A percentile compares a stretch with the other conserved stretches of the same genome.
Conservation (phyloP, 2,329 filamentous ascomycete genomes). For the Neofusicoccum parvum region DNA sequence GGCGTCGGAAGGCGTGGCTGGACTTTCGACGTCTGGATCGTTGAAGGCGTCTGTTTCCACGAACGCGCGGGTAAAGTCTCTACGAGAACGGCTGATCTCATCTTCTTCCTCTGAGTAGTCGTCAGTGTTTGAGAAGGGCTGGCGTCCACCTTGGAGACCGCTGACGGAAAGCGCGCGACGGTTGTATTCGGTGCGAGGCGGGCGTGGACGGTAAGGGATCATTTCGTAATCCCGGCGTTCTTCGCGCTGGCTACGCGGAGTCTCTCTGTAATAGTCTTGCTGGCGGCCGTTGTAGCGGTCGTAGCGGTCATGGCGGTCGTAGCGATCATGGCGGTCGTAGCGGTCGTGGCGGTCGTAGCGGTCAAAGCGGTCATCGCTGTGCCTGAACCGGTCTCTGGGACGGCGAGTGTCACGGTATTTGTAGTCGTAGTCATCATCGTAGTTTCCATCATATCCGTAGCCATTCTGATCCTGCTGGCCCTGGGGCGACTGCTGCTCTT, state of each 20-base stretch:
- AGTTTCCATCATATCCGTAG: slow-evolving; percentile 1
- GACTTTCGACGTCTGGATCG: slow-evolving; percentile 2
- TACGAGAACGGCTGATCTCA: slow-evolving; percentile 11
- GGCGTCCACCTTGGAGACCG: slow-evolving; percentile 9
- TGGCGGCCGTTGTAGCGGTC: not conserved
- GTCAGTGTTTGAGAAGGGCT: slow-evolving; percentile 6
- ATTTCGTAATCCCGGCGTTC: not conserved
- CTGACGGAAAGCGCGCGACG: slow-evolving; percentile 17
- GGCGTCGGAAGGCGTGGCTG: slow-evolving; percentile 4
- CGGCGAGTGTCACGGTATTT: not conserved
- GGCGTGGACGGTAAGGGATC: not conserved
- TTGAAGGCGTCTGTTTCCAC: slow-evolving; percentile 20
- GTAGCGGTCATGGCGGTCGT: slow-evolving; percentile 2
- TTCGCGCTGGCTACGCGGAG: not conserved
- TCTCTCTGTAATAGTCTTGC: not conserved
- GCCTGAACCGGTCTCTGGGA: too few relatives aligned
- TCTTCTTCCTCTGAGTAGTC: slow-evolving; percentile 19
- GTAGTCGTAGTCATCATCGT: slow-evolving; percentile 1
- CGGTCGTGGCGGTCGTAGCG: too few relatives aligned
- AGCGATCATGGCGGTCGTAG: not conserved
- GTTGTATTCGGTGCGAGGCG: not conserved
- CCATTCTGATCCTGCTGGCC: not conserved
- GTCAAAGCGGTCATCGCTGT: too few relatives aligned
- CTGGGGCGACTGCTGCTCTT: not conserved
- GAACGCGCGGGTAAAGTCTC: slow-evolving; percentile 17